Conservation (phyloP, 1,284 basidiomycete genomes). For the Singerocomus rubriflavus region DNA sequence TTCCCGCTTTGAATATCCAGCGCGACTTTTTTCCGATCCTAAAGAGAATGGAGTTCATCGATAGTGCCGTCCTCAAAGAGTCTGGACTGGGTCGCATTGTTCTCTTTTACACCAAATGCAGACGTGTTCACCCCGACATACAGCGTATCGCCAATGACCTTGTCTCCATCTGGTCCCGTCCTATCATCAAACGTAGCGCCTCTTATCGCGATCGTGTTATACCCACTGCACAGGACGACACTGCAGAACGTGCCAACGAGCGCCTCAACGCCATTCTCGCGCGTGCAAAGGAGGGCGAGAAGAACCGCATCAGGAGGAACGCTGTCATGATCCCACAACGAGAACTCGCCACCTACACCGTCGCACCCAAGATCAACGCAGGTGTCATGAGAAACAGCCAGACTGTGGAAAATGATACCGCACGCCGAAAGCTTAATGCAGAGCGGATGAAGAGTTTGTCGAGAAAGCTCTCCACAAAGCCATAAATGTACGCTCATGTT, state of each 20-base stretch:
- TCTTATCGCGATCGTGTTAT: slow-evolving; percentile 77
- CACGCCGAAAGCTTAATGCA: slow-evolving; percentile 66
- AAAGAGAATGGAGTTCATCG: slow-evolving; percentile 88
- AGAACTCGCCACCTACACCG: slow-evolving; percentile 67
- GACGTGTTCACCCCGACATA: slow-evolving; percentile 82
- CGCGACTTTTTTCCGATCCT: slow-evolving; percentile 86
- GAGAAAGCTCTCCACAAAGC: slow-evolving; percentile 41
- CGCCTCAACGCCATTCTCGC: slow-evolving; percentile 69
- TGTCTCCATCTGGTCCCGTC: slow-evolving; percentile 87
- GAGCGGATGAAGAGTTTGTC: slow-evolving; percentile 59
- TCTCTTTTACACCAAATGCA: slow-evolving; percentile 94
- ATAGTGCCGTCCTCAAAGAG: slow-evolving; percentile 89
- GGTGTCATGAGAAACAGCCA: slow-evolving; percentile 44
- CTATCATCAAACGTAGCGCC: slow-evolving; percentile 89
- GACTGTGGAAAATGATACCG: slow-evolving; percentile 63
- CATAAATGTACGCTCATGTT: slow-evolving; percentile 4
- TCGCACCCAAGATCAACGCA: slow-evolving; percentile 60
- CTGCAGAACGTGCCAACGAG: slow-evolving; percentile 42
- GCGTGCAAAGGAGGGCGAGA: slow-evolving; percentile 64
- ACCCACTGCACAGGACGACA: slow-evolving; percentile 46
- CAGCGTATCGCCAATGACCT: slow-evolving; percentile 81
- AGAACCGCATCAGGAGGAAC: slow-evolving; percentile 65
- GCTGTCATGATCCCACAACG: slow-evolving; percentile 75
- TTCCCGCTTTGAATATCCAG: slow-evolving; percentile 96
- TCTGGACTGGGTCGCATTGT: slow-evolving; percentile 89